These are phyloP conservation scores for Barnettozyma californica DNA, from an alignment of 805 yeast species.

Conservation along the genomic window DNA sequence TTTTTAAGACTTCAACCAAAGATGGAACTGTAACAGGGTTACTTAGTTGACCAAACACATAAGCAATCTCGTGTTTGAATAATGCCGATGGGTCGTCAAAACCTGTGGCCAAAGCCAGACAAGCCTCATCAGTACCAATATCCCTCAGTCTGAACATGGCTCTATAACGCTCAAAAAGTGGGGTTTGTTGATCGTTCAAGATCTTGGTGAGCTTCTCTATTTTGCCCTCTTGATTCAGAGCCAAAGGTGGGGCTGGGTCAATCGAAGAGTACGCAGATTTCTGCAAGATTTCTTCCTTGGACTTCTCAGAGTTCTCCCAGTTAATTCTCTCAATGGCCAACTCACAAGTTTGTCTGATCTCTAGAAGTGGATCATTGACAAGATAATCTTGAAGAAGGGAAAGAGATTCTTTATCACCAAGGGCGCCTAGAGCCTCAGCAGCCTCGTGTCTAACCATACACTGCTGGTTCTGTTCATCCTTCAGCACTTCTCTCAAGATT, in stretches of 20 bases:
- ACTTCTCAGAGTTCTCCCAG: slow-evolving; percentile 75
- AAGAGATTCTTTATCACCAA: slow-evolving; percentile 75
- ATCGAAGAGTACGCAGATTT: slow-evolving; percentile 77
- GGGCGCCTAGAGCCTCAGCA: slow-evolving; percentile 97
- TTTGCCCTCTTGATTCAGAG: slow-evolving; percentile 54
- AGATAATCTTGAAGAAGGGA: slow-evolving; percentile 58
- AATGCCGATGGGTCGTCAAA: slow-evolving; percentile 87
- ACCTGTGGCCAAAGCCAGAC: slow-evolving; percentile 86
- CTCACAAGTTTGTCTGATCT: slow-evolving; percentile 96
- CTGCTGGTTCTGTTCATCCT: slow-evolving; percentile 60
- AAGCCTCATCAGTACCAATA: slow-evolving; percentile 88
- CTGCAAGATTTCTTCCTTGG: slow-evolving; percentile 66
- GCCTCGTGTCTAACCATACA: slow-evolving; percentile 99
- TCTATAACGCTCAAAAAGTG: slow-evolving; percentile 91
- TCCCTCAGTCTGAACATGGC: slow-evolving; percentile 98
- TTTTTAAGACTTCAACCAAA: slow-evolving; percentile 72
- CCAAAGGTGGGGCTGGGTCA: slow-evolving; percentile 98
- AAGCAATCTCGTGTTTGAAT: slow-evolving; percentile 96
- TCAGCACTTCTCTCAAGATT: slow-evolving; percentile 64
- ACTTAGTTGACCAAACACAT: slow-evolving; percentile 95
- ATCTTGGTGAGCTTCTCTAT: slow-evolving; percentile 60
- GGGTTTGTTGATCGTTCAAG: slow-evolving; percentile 68
- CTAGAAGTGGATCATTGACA: slow-evolving; percentile 72
- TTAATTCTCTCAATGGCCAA: slow-evolving; percentile 90
- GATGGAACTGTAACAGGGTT: slow-evolving; percentile 90